Evolutionary conservation across 225 moss, liverwort and hornwort species (phyloP).

Genomic region (Sphagnum contortum): DNA sequence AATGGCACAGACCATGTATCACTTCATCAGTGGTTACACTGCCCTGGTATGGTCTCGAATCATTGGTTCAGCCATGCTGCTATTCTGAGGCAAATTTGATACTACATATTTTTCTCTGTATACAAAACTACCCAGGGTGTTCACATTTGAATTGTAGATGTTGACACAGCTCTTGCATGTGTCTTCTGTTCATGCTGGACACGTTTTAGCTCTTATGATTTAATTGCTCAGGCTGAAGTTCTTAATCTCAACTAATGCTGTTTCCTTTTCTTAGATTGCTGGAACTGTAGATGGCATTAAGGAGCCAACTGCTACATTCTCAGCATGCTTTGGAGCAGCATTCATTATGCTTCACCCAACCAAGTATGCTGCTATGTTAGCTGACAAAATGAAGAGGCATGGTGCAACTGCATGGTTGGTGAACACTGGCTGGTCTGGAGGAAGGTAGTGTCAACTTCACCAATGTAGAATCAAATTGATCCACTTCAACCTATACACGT

Average conservation of each 20-base stretch:
- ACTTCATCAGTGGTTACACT: constrained; percentile 99
- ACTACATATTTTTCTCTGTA: too few relatives aligned
- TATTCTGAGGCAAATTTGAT: too few relatives aligned
- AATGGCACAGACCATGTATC: constrained; percentile 94
- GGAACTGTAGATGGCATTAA: constrained; percentile 97
- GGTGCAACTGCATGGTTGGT: constrained; percentile 88
- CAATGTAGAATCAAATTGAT: too few relatives aligned
- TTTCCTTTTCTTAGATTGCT: constrained; percentile 48
- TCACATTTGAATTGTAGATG: too few relatives aligned
- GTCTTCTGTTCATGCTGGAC: too few relatives aligned
- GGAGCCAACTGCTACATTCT: constrained; percentile 91
- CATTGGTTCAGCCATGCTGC: too few relatives aligned
- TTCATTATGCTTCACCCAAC: constrained; percentile 99
- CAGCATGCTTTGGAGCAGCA: constrained; percentile 97
- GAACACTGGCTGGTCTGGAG: constrained; percentile 94
- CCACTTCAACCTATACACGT: too few relatives aligned
- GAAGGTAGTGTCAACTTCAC: constrained; percentile 38
- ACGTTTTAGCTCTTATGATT: too few relatives aligned
- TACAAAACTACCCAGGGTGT: too few relatives aligned
- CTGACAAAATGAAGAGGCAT: constrained; percentile 79
- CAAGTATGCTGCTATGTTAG: constrained; percentile 92
- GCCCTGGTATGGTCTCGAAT: constrained; percentile 42
- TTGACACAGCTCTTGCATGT: too few relatives aligned
- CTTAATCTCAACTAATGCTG: too few relatives aligned
- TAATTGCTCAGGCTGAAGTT: too few relatives aligned